Evolutionary conservation across 129 eudicot genomes (phyloP).

Genomic region (Kitagawia praeruptora): DNA sequence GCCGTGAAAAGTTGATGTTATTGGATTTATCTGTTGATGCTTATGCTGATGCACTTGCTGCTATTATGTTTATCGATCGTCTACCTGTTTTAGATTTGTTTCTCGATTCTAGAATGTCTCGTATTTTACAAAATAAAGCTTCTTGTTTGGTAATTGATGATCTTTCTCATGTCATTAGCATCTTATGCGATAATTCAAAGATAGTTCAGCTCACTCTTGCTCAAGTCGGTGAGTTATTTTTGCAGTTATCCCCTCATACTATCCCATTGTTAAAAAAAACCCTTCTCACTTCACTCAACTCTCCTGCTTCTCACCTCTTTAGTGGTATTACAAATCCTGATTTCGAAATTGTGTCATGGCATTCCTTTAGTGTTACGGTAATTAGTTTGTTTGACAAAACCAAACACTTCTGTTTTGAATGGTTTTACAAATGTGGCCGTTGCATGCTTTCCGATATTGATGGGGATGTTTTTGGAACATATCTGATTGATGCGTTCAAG

Average conservation of each 20-base stretch:
- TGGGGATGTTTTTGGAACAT: slow-evolving; percentile 13
- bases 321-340: slow-evolving; percentile 49
- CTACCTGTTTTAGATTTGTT: slow-evolving; percentile 52
- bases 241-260: slow-evolving; percentile 59
- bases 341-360: slow-evolving; percentile 77
- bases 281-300: slow-evolving; percentile 52
- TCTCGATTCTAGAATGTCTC: slow-evolving; percentile 51
- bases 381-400: slow-evolving; percentile 57
- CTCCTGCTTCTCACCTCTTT: neutral
- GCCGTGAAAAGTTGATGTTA: slow-evolving; percentile 54
- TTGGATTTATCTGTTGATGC: slow-evolving; percentile 47
- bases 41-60: slow-evolving; percentile 81
- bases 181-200: slow-evolving; percentile 65
- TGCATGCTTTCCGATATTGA: slow-evolving; percentile 54
- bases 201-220: slow-evolving; percentile 72
- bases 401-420: slow-evolving; percentile 57
- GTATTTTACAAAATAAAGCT: slow-evolving; percentile 29
- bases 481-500: slow-evolving; percentile 9
- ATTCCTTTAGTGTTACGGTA: slow-evolving; percentile 53
- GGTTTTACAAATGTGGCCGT: slow-evolving; percentile 73
- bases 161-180: slow-evolving; percentile 32
- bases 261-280: slow-evolving; percentile 77
- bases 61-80: slow-evolving; percentile 60
- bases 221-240: slow-evolving; percentile 83
- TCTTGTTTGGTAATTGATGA: no score